Evolutionary conservation across 176 grass and related monocot species (phyloP).

Genomic region (Rhynchospora breviuscula): DNA sequence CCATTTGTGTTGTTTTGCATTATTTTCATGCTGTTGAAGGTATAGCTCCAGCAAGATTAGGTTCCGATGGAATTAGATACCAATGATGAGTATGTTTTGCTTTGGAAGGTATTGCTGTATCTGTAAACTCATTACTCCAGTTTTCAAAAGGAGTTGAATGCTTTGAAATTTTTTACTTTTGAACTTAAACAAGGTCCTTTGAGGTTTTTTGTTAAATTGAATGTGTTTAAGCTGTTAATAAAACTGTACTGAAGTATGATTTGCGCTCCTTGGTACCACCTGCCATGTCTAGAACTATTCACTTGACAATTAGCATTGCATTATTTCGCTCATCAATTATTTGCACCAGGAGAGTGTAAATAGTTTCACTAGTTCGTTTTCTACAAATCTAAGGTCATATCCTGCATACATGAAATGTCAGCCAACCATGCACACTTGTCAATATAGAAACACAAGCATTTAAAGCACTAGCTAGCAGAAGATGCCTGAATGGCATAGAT

Average conservation of each 20-base stretch:
- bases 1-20: background rate
- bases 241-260: background rate
- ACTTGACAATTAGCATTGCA: background rate
- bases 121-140: background rate
- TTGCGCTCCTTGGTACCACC: background rate
- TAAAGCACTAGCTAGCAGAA: background rate
- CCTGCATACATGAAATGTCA: background rate
- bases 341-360: background rate
- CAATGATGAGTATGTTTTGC: background rate
- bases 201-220: background rate
- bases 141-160: background rate
- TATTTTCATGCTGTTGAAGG: slow-evolving; percentile 6
- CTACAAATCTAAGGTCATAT: background rate
- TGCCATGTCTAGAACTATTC: background rate
- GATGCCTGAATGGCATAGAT: background rate
- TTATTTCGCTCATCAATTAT: background rate
- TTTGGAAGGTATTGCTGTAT: slow-evolving; percentile 4
- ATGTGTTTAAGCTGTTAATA: background rate
- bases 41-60: background rate
- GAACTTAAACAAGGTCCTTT: background rate
- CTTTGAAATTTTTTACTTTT: background rate
- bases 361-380: background rate
- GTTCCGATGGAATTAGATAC: background rate
- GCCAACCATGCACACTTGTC: background rate
- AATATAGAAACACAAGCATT: background rate